Evolutionary conservation across 495 filamentous ascomycete species (phyloP), one percentile per base, ranked within the genome.

Genomic region (Penicillium maclennaniae): DNA sequence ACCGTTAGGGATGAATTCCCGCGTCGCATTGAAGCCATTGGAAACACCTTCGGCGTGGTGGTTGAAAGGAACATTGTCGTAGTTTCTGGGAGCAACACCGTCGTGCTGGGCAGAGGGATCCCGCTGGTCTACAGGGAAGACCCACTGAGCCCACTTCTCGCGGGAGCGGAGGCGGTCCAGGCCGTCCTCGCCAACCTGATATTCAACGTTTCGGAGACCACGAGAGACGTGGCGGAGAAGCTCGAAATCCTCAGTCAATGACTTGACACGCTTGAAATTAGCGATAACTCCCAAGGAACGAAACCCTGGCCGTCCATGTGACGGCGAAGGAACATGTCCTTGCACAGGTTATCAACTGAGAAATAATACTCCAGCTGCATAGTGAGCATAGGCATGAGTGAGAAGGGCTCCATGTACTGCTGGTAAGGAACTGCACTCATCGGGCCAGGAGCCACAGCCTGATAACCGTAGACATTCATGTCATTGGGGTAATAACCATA

Each of bases 231-330:
- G 77, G 47, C 87, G 87, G 42, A 98, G 71, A 17, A 92, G 59
- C 34, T 90, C 84, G 38, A 83, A 72, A 51, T 93, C 86, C 46
- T 83, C 78, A 6, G 87, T 88, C 23, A 96, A 69, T 14, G 80
- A 70, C 70, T 84, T 87, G 63, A 98, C 85, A 44, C 92, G 85
- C 62, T 88, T 89, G 76, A 98, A 98, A 38, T 70, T 75, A 8
- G 88, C 85, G 54, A 98, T 84, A 40, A 95, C 75, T 23, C 67
- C 68, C 49, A 98, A 47, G 79, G 82, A n/a, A 96, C 91, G 65
- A 88, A 98, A 8, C 93, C 93, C 67, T 96, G 86, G 3, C 83
- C 87, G 63, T 98, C 92, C 95, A 98, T 97, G 47, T 90, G 86
- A 54, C 83, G 84, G 27, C 93, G 85, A 26, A 98, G 79, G 69